Evolutionary conservation across 345 rosid genomes (phyloP).

Genomic region (Melastoma malabathricum): DNA sequence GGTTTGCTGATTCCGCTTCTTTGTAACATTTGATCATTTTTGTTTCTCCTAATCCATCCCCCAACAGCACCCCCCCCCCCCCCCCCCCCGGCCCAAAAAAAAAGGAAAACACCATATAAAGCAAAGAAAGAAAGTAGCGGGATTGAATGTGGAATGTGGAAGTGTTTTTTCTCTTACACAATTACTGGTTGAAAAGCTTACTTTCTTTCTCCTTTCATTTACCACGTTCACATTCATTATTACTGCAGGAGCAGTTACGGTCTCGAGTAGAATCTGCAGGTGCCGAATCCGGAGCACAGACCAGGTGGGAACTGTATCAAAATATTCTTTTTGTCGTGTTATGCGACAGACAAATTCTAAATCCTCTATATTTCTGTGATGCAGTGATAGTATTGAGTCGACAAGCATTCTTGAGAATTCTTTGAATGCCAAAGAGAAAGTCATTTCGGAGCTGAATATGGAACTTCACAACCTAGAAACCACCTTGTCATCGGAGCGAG

Average conservation of each 20-base stretch:
- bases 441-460: constrained; percentile 80
- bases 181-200: too few relatives aligned
- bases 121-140: too few relatives aligned
- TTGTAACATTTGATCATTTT: neutral
- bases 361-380: constrained; percentile 1
- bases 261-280: constrained; percentile 79
- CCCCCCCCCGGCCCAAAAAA: neutral
- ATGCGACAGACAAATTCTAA: neutral
- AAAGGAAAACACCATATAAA: neutral
- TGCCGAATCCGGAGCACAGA: constrained; percentile 62
- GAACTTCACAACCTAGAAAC: constrained; percentile 86
- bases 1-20: constrained; percentile 18
- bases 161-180: too few relatives aligned
- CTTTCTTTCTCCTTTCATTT: too few relatives aligned
- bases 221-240: constrained; percentile 7
- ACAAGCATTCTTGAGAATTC: constrained; percentile 78
- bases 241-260: constrained; percentile 62
- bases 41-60: neutral
- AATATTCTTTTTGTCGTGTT: too few relatives aligned
- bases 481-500: constrained; percentile 65
- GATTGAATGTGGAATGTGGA: too few relatives aligned
- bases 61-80: neutral
- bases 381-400: constrained; percentile 70
- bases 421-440: constrained; percentile 79
- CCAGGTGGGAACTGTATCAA: constrained; percentile 28